phyloP scores from a whole-genome alignment of 306 rosid species.

The Malus fusca region DNA sequence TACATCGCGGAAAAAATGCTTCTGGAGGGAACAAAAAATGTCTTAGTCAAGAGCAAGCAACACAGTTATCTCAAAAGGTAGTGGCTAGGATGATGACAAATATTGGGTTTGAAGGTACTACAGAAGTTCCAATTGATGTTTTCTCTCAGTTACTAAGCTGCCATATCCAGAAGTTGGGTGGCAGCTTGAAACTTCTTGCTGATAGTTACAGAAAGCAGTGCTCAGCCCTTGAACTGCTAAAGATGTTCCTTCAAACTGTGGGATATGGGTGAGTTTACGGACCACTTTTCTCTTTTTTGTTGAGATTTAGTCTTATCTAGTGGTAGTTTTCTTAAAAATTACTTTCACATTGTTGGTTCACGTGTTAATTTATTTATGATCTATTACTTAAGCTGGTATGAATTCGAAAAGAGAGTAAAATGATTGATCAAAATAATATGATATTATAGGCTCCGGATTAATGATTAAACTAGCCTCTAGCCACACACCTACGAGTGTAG shows the following conservation, averaged over 20 bases:
- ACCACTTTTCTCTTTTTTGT: not conserved
- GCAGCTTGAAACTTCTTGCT: constrained; percentile 58
- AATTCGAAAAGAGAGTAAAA: not conserved
- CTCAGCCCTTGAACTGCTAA: constrained; percentile 70
- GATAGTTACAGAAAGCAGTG: constrained; percentile 85
- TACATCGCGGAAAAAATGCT: constrained; percentile 41
- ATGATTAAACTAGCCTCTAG: not conserved
- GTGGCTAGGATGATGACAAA: constrained; percentile 51
- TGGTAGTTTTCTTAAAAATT: not conserved
- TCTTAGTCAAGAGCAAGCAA: constrained; percentile 60
- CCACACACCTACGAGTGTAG: too few relatives aligned
- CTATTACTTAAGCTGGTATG: not conserved
- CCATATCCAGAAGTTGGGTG: constrained; percentile 61
- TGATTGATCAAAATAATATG: not conserved
- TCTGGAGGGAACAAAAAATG: constrained; percentile 44
- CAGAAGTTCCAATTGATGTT: constrained; percentile 70
- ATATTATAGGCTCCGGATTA: not conserved
- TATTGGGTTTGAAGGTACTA: constrained; percentile 71
- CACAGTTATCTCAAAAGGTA: constrained; percentile 54
- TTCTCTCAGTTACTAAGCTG: constrained; percentile 69
- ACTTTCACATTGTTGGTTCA: not conserved
- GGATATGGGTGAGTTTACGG: constrained; percentile 56
- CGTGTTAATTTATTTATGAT: not conserved
- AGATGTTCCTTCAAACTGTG: constrained; percentile 78
- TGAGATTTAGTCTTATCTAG: not conserved